phyloP scores from a whole-genome alignment of 2,329 filamentous ascomycete species.

The Pestalotiopsis sp. region DNA sequence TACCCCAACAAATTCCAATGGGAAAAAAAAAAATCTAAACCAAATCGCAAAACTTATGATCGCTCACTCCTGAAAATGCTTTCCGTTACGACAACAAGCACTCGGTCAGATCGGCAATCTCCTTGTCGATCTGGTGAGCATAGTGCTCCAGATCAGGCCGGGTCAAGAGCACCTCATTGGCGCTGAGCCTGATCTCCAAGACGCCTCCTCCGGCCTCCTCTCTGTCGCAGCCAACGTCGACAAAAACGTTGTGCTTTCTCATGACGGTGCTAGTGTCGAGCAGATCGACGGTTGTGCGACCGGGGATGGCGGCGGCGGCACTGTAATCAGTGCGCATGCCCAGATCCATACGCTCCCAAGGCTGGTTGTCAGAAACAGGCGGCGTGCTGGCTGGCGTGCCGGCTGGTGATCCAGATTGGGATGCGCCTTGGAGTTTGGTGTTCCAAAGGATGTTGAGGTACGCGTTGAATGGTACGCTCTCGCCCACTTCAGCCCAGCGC shows the following conservation, averaged over 20 bases:
- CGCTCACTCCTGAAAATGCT: background rate
- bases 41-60: background rate
- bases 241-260: slow-evolving; percentile 16
- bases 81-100: slow-evolving; percentile 8
- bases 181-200: slow-evolving; percentile 12
- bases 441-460: slow-evolving; percentile 19
- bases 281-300: slow-evolving; percentile 11
- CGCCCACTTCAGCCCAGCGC: slow-evolving; percentile 10
- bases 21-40: background rate
- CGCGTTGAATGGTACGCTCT: slow-evolving; percentile 18
- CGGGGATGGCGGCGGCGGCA: slow-evolving; percentile 13
- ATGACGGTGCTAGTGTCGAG: slow-evolving; percentile 14
- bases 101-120: slow-evolving; percentile 5
- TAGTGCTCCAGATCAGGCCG: background rate
- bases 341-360: slow-evolving; percentile 15
- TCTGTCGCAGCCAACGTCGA: slow-evolving; percentile 13
- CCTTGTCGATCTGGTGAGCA: slow-evolving; percentile 12
- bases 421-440: slow-evolving; percentile 5
- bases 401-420: background rate
- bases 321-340: slow-evolving; percentile 19
- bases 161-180: slow-evolving; percentile 11
- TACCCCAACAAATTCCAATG: background rate
- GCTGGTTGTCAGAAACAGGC: background rate
- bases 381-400: background rate
- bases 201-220: slow-evolving; percentile 6